Percentiles rank a stretch among this genome's conserved stretches.
Conservation (phyloP, 192 early-diverging fungal genomes). For the Endogone sp. region DNA sequence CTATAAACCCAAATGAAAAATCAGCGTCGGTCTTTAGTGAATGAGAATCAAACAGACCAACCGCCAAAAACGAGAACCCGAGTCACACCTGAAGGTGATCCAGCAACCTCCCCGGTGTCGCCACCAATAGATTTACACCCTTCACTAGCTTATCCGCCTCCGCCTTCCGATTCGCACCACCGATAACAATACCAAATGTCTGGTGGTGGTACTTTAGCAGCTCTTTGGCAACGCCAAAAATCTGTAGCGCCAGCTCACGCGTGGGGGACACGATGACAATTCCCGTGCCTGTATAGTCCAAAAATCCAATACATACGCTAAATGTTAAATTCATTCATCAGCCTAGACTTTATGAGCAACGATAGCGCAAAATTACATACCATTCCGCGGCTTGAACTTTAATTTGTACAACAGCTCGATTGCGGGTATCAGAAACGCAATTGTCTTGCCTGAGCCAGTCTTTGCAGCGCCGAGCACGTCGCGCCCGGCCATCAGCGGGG, state of each 20-base stretch:
- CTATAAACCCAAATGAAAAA: constrained; percentile 13
- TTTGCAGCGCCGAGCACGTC: constrained; percentile 99
- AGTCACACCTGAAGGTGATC: constrained; percentile 87
- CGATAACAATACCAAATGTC: constrained; percentile 98
- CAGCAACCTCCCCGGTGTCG: constrained; percentile 94
- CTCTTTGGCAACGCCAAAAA: constrained; percentile 97
- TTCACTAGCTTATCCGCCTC: constrained; percentile 94
- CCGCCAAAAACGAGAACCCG: background rate
- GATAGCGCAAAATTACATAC: constrained; percentile 37
- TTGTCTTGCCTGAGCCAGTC: constrained; percentile 95
- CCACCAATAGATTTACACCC: constrained; percentile 95
- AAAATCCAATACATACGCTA: background rate
- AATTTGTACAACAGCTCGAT: constrained; percentile 85
- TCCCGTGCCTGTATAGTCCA: constrained; percentile 64
- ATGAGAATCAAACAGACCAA: background rate
- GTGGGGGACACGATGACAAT: constrained; percentile 96
- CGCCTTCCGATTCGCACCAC: constrained; percentile 94
- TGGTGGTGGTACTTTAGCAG: constrained; percentile 92
- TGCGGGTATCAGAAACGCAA: constrained; percentile 95
- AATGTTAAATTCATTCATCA: background rate
- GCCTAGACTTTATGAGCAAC: background rate
- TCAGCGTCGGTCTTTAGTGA: background rate
- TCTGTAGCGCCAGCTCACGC: constrained; percentile 97
- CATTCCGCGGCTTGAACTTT: constrained; percentile 97
- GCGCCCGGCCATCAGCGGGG: constrained; percentile 90